Evolutionary conservation across 2,329 filamentous ascomycete genomes (phyloP), one percentile per base, ranked within the genome.

Genomic region (Rasamsonia emersonii): DNA sequence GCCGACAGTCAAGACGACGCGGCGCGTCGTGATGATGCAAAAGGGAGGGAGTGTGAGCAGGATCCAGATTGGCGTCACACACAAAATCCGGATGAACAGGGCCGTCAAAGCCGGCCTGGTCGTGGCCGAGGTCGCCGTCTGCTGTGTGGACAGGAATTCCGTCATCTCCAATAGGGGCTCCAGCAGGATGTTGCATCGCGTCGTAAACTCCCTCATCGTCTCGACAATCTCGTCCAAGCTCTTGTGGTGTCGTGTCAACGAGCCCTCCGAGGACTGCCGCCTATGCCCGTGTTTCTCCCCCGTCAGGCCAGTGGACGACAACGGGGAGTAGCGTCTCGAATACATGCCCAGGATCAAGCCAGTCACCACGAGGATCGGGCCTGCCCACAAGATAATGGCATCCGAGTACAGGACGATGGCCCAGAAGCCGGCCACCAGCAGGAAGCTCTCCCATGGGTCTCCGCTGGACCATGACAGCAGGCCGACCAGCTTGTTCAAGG

Each of bases 171-270:
- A 68, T 34, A 96, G 72, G 3, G 91, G 91, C 48, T 95, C 88
- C 31, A 96, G 71, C 11, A 98, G 67, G 32, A 94, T 81, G 56
- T 95, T 94, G 60, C 91, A 95, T 29, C 91, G 75, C 4, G 81
- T 82, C 0, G 89, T 96, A 46, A 98, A 85, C 43, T 86, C 78
- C 55, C 86, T 86, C 26, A 98, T 64, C 0, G 85, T 93, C 47
- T 96, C 88, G 35, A 98, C 83, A 39, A 98, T 98, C 62, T 98
- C 79, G 55, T 98, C 91, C 32, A 98, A 62, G 30, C 86, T 95
- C 66, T 95, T 95, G 50, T 94, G 85, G 48, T 91, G 84, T 38
- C 81, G 79, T 24, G 79, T 80, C 39, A 72, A 77, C 38, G 71
- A 77, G 5, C 71, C 75, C 47, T 86, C 83, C 6, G 68, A 64